Evolutionary conservation across 2,329 filamentous ascomycete genomes (phyloP).

Genomic region (Magnaporthiopsis poae): DNA sequence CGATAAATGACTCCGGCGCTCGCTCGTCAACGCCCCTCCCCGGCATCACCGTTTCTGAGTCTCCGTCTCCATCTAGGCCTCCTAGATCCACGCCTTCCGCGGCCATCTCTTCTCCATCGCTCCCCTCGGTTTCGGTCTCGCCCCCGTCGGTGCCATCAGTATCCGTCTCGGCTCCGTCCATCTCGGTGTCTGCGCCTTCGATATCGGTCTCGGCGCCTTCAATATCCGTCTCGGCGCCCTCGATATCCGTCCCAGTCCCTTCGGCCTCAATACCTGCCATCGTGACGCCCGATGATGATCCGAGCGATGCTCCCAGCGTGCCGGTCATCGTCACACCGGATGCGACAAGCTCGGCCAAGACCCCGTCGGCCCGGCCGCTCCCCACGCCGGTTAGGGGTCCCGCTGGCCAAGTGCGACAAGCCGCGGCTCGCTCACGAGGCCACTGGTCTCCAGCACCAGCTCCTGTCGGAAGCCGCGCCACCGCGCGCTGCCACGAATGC

Average conservation of each 20-base stretch:
- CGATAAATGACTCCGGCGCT: constrained; percentile 24
- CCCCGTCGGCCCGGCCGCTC: constrained; percentile 32
- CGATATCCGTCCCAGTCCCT: constrained; percentile 25
- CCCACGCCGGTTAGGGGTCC: constrained; percentile 34
- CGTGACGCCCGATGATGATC: constrained; percentile 37
- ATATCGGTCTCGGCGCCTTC: constrained; percentile 26
- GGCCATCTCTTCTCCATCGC: neutral
- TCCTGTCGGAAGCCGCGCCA: constrained; percentile 37
- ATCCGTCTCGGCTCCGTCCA: constrained; percentile 9
- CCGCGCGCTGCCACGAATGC: constrained; percentile 76
- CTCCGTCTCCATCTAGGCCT: constrained; percentile 6
- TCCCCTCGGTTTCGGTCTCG: neutral
- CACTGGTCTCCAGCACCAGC: constrained; percentile 50
- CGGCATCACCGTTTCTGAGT: constrained; percentile 26
- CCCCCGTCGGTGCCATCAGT: neutral
- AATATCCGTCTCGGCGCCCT: constrained; percentile 25
- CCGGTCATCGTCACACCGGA: constrained; percentile 32
- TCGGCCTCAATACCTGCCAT: constrained; percentile 28
- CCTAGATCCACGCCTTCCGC: neutral
- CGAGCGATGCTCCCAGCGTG: constrained; percentile 19
- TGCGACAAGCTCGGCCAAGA: constrained; percentile 18
- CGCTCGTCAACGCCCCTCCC: constrained; percentile 17
- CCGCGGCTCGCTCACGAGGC: constrained; percentile 32
- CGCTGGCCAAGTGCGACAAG: constrained; percentile 15
- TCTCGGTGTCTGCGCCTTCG: constrained; percentile 18